Base-by-base conservation (phyloP, 2,329 filamentous ascomycete species). In the Pseudogymnoascus sp. region DNA sequence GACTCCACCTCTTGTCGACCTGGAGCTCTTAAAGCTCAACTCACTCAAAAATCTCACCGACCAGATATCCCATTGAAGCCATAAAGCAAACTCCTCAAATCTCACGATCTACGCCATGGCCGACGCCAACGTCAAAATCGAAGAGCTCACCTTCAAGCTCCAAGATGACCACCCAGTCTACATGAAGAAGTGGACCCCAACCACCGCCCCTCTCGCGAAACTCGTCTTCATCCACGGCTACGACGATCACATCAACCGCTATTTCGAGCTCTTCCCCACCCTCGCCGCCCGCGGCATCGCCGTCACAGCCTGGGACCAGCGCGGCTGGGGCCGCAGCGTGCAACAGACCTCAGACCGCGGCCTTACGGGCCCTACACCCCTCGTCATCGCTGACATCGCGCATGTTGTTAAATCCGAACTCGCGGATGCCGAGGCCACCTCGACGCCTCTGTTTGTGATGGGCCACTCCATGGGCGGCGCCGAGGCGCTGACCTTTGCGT, bases 381-480 rank as follows among this genome's bases (percentile, higher is more conserved):
- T 80, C 62, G 90, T 96, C 63, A 78, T 96, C 49, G 80, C 82
- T 63, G 92, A 97, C 73, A 86, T 96, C 62, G 89, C 86, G 10
- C 86, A 86, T 45, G 91, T 97, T 73, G 79, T 94, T 67, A 79
- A 79, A 64, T 77, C 78, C 33, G 82, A 88, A 65, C 76, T 87
- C 4, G 16, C n/a, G 14, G 55, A 59, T 59, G 55, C 29, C n/a
- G 55, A 59, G 16, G 80, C 80, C 8, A 73, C 69, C 4, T 64
- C 70, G 3, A 76, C 79, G 37, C 91, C 91, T 0, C 72, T 95
- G 14, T 97, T 96, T 75, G 81, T 97, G 19, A 85, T 94, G 78
- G 92, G 92, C 61, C 91, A 96, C 75, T 92, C 88, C 21, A 96
- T 96, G 91, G 92, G 92, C 67, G 92, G 92, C 64, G 90, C 86